Evolutionary conservation across 345 rosid species (phyloP), one percentile per base, ranked within the genome.

Genomic region (Trapa bicornis): DNA sequence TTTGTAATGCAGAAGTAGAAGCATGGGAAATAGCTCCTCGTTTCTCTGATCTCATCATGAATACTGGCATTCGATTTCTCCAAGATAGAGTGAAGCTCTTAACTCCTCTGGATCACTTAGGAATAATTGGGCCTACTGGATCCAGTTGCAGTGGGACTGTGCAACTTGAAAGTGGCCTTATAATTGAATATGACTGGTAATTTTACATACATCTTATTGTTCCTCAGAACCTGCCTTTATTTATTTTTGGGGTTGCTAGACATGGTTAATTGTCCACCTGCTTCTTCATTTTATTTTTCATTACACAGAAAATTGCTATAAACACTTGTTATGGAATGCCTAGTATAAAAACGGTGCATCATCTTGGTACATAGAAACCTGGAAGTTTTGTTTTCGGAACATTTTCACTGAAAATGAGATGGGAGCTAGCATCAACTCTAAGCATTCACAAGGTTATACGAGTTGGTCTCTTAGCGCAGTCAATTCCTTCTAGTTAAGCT

Each of bases 11-110:
- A 93, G 98, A 93, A 81, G 97, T 88, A 58, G 98, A 93, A 81
- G 81, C 76, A 36, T 93, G 98, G 98, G 98, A 93, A 82, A 88
- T 93, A 76, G 96, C 98, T 73, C 97, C 98, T 17, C 92, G 84
- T 61, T 93, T 90, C 81, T 81, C 86, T 16, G 96, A 93, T 73
- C 84, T 93, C 78, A 87, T 93, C 56, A 82, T 80, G 70, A 86
- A 79, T 79, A 88, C 96, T 1, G 81, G 89, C 43, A 77, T 88
- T 39, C 83, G 83, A 71, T 90, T 90, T 80, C 77, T 88, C 54
- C 87, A 81, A 73, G 97, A 88, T 78, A 85, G 83, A 76, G 94
- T 86, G n/a, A 90, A 88, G 76, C 77, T 80, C 32, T 79, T 93
- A 69, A 74, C 66, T 73, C 92, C 97, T 42, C 67, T 73, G 73